These are phyloP conservation scores for Benincasa hispida DNA, from an alignment of 306 rosid species.

Conservation along the genomic window DNA sequence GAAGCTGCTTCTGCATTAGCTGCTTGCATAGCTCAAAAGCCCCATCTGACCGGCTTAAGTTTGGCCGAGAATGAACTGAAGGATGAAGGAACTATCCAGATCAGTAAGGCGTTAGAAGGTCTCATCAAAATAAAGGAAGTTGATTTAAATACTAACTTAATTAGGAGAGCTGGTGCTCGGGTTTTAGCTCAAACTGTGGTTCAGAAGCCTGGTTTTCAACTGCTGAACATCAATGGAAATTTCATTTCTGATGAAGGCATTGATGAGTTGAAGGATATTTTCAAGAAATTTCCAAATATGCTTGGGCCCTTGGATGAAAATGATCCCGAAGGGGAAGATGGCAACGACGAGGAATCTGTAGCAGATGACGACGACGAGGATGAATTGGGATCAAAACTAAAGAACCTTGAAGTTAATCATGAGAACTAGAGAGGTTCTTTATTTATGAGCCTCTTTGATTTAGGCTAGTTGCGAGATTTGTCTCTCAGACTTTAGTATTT, in stretches of 20 bases:
- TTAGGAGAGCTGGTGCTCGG: constrained; percentile 66
- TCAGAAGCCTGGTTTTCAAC: constrained; percentile 50
- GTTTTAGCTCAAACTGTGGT: constrained; percentile 55
- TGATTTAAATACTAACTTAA: constrained; percentile 58
- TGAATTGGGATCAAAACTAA: constrained; percentile 66
- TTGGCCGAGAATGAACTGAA: constrained; percentile 80
- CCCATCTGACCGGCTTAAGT: constrained; percentile 48
- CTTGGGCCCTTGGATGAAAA: constrained; percentile 80
- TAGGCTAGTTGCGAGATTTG: not conserved
- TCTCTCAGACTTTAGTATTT: constrained; percentile 3
- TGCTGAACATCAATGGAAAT: constrained; percentile 67
- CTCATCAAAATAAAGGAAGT: constrained; percentile 46
- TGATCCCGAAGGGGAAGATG: constrained; percentile 69
- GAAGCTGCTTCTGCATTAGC: constrained; percentile 58
- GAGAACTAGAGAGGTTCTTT: constrained; percentile 12
- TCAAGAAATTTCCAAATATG: constrained; percentile 37
- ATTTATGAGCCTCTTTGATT: not conserved
- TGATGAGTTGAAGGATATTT: constrained; percentile 48
- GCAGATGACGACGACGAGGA: constrained; percentile 31
- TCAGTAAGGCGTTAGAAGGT: constrained; percentile 53
- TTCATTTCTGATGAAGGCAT: constrained; percentile 72
- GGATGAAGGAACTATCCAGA: constrained; percentile 70
- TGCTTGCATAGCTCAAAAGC: constrained; percentile 41
- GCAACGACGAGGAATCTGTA: constrained; percentile 31
- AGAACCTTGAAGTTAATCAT: constrained; percentile 53